Conservation (phyloP, 2,329 filamentous ascomycete genomes). For the Aureobasidium melanogenum region DNA sequence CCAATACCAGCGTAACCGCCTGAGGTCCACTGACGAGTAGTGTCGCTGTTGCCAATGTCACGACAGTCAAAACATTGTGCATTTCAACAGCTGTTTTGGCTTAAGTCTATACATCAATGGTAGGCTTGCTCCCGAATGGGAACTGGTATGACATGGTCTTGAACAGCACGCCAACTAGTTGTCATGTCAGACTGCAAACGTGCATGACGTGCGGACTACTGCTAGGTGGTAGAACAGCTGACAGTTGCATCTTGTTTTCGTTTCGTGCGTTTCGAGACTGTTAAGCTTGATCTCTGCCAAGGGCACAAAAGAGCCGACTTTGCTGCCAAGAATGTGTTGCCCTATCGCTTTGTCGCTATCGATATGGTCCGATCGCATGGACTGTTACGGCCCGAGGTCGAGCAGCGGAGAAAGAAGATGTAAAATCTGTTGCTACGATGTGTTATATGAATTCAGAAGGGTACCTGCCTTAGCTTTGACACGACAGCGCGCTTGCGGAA, state of each 20-base stretch:
- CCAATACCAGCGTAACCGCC: too few species aligned
- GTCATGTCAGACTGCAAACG: neutral
- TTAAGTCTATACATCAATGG: too few species aligned
- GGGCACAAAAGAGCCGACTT: neutral
- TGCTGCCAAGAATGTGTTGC: neutral
- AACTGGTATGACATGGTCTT: too few species aligned
- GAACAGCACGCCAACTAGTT: too few species aligned
- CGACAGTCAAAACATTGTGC: too few species aligned
- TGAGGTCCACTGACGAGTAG: too few species aligned
- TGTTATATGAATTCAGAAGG: neutral
- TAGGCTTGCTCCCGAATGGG: too few species aligned
- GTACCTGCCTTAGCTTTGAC: conserved; percentile 5
- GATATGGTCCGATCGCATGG: neutral
- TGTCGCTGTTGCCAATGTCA: too few species aligned
- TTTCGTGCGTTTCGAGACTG: neutral
- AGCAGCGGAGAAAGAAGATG: neutral
- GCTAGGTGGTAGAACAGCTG: neutral
- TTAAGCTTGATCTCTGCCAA: neutral
- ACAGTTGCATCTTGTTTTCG: neutral
- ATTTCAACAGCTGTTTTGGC: too few species aligned
- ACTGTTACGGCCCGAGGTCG: neutral
- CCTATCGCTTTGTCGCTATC: neutral
- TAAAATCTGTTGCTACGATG: neutral
- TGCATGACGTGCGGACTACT: neutral
- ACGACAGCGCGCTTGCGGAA: neutral